A percentile compares a stretch with the other conserved stretches of the same genome.
These are phyloP conservation scores for Exophiala mesophila DNA, from an alignment of 2,329 filamentous ascomycete genomes.

Conservation along the genomic window DNA sequence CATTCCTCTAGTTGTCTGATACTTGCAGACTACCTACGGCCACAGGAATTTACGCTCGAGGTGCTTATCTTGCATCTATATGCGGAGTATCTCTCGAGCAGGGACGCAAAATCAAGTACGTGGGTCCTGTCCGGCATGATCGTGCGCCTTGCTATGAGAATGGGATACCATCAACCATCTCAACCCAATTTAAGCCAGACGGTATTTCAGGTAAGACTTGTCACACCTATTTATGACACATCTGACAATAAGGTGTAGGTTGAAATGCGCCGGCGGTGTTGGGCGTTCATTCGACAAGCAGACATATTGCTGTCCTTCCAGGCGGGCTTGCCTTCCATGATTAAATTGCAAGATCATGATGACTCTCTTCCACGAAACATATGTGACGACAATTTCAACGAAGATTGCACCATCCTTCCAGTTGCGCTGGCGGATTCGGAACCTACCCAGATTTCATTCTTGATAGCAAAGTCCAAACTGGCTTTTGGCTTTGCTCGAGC, in stretches of 20 bases:
- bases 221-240: neutral
- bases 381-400: constrained; percentile 29
- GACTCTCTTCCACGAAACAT: constrained; percentile 28
- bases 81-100: constrained; percentile 25
- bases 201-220: constrained; percentile 23
- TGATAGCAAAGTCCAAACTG: constrained; percentile 10
- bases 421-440: constrained; percentile 25
- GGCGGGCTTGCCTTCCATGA: constrained; percentile 29
- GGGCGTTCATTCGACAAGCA: constrained; percentile 27
- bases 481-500: constrained; percentile 16
- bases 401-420: constrained; percentile 24
- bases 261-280: constrained; percentile 30
- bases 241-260: constrained; percentile 6
- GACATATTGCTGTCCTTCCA: constrained; percentile 30
- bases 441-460: constrained; percentile 16
- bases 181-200: constrained; percentile 21
- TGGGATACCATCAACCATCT: constrained; percentile 31
- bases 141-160: constrained; percentile 27
- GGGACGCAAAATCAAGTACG: constrained; percentile 27
- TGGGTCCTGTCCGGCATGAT: constrained; percentile 27
- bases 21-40: constrained; percentile 25
- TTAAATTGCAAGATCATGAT: constrained; percentile 25
- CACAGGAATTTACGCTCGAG: constrained; percentile 24
- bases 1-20: constrained; percentile 24
- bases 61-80: constrained; percentile 26